These are phyloP conservation scores for Plicaturopsis crispa DNA, from an alignment of 768 basidiomycete species.

Conservation along the genomic window DNA sequence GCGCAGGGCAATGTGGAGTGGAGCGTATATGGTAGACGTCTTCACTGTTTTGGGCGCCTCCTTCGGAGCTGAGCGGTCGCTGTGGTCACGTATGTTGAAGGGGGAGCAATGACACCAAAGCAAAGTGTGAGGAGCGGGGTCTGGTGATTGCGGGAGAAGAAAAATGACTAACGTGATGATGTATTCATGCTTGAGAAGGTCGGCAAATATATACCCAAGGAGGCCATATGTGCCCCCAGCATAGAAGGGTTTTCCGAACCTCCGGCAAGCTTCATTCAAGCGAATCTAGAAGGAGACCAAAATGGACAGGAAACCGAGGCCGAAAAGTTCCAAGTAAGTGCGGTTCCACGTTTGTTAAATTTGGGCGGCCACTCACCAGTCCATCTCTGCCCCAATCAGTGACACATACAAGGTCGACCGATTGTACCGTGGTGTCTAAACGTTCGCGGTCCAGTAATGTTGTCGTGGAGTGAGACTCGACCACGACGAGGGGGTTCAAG, in stretches of 20 bases:
- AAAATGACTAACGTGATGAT: slow-evolving; percentile 63
- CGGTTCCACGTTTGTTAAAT: no score
- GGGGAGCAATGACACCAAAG: slow-evolving; percentile 5
- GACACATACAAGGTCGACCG: slow-evolving; percentile 80
- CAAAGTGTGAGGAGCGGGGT: slow-evolving; percentile 1
- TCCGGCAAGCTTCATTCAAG: slow-evolving; percentile 76
- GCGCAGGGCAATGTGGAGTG: slow-evolving; percentile 54
- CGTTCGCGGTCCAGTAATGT: slow-evolving; percentile 39
- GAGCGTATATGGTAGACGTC: slow-evolving; percentile 53
- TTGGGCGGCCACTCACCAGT: slow-evolving; percentile 74
- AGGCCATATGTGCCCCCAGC: slow-evolving; percentile 90
- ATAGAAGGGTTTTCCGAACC: slow-evolving; percentile 73
- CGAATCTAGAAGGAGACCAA: slow-evolving; percentile 41
- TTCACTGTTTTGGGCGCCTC: slow-evolving; percentile 53
- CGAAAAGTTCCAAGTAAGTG: not conserved
- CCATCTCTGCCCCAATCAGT: slow-evolving; percentile 69
- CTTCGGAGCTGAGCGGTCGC: slow-evolving; percentile 56
- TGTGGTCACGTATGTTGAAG: slow-evolving; percentile 17
- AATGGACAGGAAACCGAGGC: slow-evolving; percentile 5
- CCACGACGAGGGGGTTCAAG: slow-evolving; percentile 85
- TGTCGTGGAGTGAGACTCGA: slow-evolving; percentile 57
- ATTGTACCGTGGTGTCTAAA: slow-evolving; percentile 51
- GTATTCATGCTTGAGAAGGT: slow-evolving; percentile 82
- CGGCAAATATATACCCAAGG: slow-evolving; percentile 91
- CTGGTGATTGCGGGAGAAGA: not conserved